These are phyloP conservation scores for Boletus patriciae DNA, from an alignment of 768 basidiomycete species.

Conservation along the genomic window DNA sequence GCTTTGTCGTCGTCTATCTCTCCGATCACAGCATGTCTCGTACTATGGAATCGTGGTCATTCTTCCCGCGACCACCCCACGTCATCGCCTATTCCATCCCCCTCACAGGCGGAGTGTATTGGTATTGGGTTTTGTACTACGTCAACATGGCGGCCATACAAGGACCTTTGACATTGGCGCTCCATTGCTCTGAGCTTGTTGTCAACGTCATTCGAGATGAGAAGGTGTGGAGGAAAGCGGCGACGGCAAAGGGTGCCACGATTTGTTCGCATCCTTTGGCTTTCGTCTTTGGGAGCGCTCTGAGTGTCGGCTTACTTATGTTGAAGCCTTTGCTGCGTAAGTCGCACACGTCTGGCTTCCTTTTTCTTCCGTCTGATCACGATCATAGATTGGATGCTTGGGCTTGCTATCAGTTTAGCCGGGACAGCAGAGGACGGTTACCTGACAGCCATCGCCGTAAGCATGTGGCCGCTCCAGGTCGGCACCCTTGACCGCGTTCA, in stretches of 20 bases:
- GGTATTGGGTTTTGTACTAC: conserved; percentile 29
- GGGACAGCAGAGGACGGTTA: conserved; percentile 10
- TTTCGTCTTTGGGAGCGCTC: conserved; percentile 19
- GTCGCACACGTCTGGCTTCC: not conserved
- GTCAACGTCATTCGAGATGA: conserved; percentile 33
- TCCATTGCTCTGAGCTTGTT: conserved; percentile 31
- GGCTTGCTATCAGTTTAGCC: conserved; percentile 24
- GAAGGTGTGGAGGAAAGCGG: conserved; percentile 27
- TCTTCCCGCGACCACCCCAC: conserved; percentile 24
- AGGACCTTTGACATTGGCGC: conserved; percentile 29
- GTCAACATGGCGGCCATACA: conserved; percentile 27
- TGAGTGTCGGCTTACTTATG: conserved; percentile 16
- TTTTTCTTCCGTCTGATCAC: not conserved
- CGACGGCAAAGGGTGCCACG: conserved; percentile 14
- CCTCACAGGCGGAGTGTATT: conserved; percentile 12
- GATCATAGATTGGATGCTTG: conserved; percentile 33
- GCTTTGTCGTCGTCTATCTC: conserved; percentile 10
- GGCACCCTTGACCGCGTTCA: not conserved
- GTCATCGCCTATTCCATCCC: conserved; percentile 26
- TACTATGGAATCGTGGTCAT: conserved; percentile 23
- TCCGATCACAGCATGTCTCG: conserved; percentile 3
- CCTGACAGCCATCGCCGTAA: conserved; percentile 18
- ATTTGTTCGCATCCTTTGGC: conserved; percentile 22
- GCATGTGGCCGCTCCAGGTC: conserved; percentile 31
- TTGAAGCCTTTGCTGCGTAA: conserved; percentile 30